Percentiles rank a stretch among this genome's conserved stretches.
Conservation (phyloP, 371 early-diverging fungal genomes). For the Syncephalis fuscata region DNA sequence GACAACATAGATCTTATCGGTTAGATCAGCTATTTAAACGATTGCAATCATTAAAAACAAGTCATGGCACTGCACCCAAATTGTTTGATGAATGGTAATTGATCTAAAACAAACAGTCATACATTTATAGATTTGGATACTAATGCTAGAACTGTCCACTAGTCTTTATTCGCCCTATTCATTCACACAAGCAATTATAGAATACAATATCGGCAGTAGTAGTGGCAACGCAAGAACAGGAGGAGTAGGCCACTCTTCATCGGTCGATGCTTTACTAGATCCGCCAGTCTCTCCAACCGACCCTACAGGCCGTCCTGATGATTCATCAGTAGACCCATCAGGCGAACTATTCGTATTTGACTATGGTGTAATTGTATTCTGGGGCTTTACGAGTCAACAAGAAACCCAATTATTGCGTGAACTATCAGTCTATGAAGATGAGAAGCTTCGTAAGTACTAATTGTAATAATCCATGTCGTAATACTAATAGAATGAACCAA, state of each 20-base stretch:
- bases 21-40: constrained; percentile 22
- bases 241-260: not conserved
- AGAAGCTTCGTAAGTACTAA: constrained; percentile 30
- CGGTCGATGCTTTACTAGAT: not conserved
- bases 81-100: constrained; percentile 24
- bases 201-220: not conserved
- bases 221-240: not conserved
- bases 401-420: constrained; percentile 63
- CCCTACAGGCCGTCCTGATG: constrained; percentile 22
- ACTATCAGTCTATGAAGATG: constrained; percentile 47
- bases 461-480: too few species aligned
- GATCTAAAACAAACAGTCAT: not conserved
- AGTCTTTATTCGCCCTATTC: constrained; percentile 4
- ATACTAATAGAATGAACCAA: constrained; percentile 12
- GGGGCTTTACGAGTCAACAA: constrained; percentile 83
- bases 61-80: constrained; percentile 14
- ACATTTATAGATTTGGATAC: not conserved
- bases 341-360: constrained; percentile 78
- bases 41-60: constrained; percentile 15
- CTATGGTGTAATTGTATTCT: constrained; percentile 89
- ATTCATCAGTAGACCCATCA: too few species aligned
- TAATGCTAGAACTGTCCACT: not conserved
- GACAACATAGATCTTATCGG: constrained; percentile 26
- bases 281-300: not conserved
- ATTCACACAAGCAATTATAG: not conserved